Base-by-base conservation (phyloP, 352 stramenopile genomes). In the Lagenidium sp. region DNA sequence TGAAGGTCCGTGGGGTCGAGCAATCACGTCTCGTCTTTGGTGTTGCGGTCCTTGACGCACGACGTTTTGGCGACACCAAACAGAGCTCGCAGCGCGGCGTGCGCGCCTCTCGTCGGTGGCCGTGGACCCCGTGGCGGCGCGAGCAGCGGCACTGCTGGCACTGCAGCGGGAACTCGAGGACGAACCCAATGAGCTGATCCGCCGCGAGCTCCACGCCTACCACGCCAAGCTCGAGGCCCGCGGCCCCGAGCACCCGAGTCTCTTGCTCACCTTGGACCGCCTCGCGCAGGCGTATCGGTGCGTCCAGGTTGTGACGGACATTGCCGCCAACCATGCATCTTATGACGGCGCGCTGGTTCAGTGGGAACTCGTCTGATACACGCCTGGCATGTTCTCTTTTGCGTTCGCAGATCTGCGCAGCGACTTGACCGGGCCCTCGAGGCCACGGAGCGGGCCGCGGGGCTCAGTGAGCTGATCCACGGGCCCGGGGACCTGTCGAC, bases 151-250 rank as follows among this genome's bases (percentile, higher is more conserved):
- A 6, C 38, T 60, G 5, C 16, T 44, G 41, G n/a, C 30, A 11
- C 36, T 60, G 0, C 19, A 55, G 19, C n/a, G 37, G 5, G 45
- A 60, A 18, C 44, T 77, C 8, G 21, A 41, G 8, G 50, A 63
- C 21, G 68, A 85, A 46, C 16, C 23, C 4, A 50, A 81, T n/a
- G 1, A 44, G 0, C 20, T 44, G 6, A 46, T 82, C 19, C 61
- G 60, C 1, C 50, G 68, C 5, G 65, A 88, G 40, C 52, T 85
- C 1, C 67, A 82, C 21, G 68, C 70, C 4, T 59, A 84, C 1
- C 44, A 69, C 21, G 66, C 64, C 16, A 88, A 88, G 45, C 50
- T 50, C 1, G 48, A 63, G 11, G 38, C 48, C 10, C 66, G 74
- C 28, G 72, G 70, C 2, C 48, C 58, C 49, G 72, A 19, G 47